phyloP scores from a whole-genome alignment of 768 basidiomycete genomes.

The Kwoniella shandongensis region DNA sequence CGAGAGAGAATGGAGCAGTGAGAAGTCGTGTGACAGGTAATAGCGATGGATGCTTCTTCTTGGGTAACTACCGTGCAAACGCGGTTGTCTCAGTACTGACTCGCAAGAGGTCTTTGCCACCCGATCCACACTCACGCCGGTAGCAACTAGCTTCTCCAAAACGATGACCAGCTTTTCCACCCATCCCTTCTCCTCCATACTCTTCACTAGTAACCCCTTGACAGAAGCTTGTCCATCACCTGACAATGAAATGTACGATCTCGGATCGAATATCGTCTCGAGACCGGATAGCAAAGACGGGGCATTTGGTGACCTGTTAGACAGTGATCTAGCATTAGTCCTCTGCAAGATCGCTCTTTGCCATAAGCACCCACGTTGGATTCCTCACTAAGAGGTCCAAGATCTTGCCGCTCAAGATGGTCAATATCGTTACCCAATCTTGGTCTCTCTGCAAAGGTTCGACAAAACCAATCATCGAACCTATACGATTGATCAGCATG shows the following conservation, averaged over 20 bases:
- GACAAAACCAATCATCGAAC: conserved; percentile 1
- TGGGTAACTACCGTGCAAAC: conserved; percentile 52
- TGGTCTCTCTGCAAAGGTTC: not conserved
- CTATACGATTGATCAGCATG: not conserved
- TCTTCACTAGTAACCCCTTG: conserved; percentile 3
- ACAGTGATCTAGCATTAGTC: too few species aligned
- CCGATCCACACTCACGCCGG: conserved; percentile 22
- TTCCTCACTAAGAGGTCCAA: conserved; percentile 18
- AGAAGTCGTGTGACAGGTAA: conserved; percentile 59
- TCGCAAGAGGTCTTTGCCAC: conserved; percentile 6
- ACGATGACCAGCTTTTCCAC: conserved; percentile 35
- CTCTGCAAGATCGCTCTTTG: too few species aligned
- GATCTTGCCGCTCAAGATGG: conserved; percentile 9
- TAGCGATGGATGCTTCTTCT: conserved; percentile 62
- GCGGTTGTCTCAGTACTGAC: too few species aligned
- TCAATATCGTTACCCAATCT: conserved; percentile 8
- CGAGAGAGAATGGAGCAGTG: conserved; percentile 55
- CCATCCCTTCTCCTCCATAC: conserved; percentile 24
- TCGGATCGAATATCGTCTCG: conserved; percentile 22
- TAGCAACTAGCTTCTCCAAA: conserved; percentile 27
- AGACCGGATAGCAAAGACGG: conserved; percentile 20
- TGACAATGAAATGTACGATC: conserved; percentile 3
- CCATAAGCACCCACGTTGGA: conserved; percentile 18
- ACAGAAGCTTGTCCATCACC: not conserved
- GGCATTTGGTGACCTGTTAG: conserved; percentile 13